A percentile compares a stretch with the other conserved stretches of the same genome.
These are phyloP conservation scores for Mariannaea elegans DNA, from an alignment of 2,329 filamentous ascomycete genomes.

Conservation along the genomic window DNA sequence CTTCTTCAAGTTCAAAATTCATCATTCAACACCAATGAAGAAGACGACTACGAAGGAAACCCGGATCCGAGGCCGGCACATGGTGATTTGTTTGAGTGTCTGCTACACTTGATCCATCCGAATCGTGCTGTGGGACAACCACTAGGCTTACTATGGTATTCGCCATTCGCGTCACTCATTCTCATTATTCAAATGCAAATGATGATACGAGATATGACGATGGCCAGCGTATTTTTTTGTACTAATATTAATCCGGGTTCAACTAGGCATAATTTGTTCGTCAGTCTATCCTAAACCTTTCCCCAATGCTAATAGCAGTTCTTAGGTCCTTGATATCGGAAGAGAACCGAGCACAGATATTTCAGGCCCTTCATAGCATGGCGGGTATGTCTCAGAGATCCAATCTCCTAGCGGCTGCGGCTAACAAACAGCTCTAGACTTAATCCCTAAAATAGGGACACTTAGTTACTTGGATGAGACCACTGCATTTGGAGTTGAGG, in stretches of 20 bases:
- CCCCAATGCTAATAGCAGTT: not conserved
- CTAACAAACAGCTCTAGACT: slow-evolving; percentile 1
- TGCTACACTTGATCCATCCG: slow-evolving; percentile 18
- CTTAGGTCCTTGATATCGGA: slow-evolving; percentile 20
- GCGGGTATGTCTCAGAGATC: not conserved
- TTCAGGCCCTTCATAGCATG: slow-evolving; percentile 20
- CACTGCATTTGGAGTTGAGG: slow-evolving; percentile 6
- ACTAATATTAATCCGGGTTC: slow-evolving; percentile 9
- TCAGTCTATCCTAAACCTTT: not conserved
- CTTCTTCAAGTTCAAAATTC: slow-evolving; percentile 17
- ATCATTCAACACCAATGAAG: slow-evolving; percentile 20
- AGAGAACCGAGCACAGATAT: slow-evolving; percentile 18
- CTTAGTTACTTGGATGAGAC: slow-evolving; percentile 14
- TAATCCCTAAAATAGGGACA: slow-evolving; percentile 18
- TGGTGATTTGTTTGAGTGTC: slow-evolving; percentile 21
- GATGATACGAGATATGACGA: slow-evolving; percentile 24
- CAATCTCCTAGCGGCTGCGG: fast-evolving
- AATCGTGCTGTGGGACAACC: slow-evolving; percentile 11
- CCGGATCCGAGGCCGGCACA: slow-evolving; percentile 18
- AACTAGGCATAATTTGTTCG: slow-evolving; percentile 16
- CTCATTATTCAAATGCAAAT: slow-evolving; percentile 25
- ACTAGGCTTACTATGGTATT: slow-evolving; percentile 20
- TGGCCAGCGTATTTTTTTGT: slow-evolving; percentile 22
- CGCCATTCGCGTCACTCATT: slow-evolving; percentile 21
- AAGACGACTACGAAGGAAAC: slow-evolving; percentile 24